Base-by-base conservation (phyloP, 495 filamentous ascomycete species). In the Cercophora scortea region DNA sequence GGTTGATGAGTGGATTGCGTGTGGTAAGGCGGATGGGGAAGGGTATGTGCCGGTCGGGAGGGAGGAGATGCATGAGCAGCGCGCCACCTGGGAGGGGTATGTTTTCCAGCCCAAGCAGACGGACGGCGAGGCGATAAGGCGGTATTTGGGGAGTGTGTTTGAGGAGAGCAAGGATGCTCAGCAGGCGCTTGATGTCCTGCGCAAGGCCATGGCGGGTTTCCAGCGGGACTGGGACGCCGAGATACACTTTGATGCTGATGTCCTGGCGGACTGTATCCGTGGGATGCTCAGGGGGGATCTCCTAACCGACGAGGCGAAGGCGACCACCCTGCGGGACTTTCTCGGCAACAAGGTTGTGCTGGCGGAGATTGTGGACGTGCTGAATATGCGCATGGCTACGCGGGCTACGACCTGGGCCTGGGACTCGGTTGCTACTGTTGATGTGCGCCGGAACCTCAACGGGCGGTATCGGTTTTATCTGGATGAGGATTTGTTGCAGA, bases 401-500 rank as follows among this genome's bases (percentile, higher is more conserved):
- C 61, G 85, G 6, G 69, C 74, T 4, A 25, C n/a, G n/a, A 72
- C 65, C 19, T 88, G 85, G 85, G 54, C 60, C 11, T 87, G 82
- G 83, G 72, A 71, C 8, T 49, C 62, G 1, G 61, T 57, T 3
- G 44, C 52, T 12, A 34, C 55, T 15, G 57, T 66, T 36, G 60
- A 66, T 17, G 55, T 64, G 45, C 76, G 83, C 17, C 77, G 78
- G 12, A 80, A 86, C 47, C 63, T 88, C 42, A 88, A 86, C 61
- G 83, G 84, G 0, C 80, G 81, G 52, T 86, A 86, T 53, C 75
- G 79, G 0, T 74, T 87, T n/a, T 79, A 73, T 61, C 79, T 82
- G 77, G 82, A 88, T 54, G 83, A 85, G 61, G 85, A 87, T 54
- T 62, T 87, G 18, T 67, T 86, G 8, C 79, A 87, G 45, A 73